phyloP scores from a whole-genome alignment of 2,329 filamentous ascomycete species.

The Colletotrichum echinochloae region DNA sequence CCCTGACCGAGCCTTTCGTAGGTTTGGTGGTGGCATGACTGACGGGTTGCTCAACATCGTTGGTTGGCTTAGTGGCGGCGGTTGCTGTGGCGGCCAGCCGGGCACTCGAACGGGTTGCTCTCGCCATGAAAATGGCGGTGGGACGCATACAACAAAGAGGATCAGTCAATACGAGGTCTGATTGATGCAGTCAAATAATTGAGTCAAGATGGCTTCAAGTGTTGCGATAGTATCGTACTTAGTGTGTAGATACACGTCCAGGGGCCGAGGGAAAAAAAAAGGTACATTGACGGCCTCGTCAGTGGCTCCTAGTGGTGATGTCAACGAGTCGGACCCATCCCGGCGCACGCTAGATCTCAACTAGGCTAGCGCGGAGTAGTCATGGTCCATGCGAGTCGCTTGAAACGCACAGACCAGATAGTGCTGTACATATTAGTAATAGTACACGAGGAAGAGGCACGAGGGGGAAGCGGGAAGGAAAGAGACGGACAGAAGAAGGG shows the following conservation, averaged over 20 bases:
- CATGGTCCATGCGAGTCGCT: conserved; percentile 6
- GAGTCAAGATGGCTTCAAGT: neutral
- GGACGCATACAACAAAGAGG: neutral
- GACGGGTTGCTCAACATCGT: neutral
- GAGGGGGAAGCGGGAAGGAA: neutral
- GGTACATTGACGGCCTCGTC: conserved; percentile 11
- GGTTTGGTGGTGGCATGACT: neutral
- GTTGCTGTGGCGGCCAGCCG: conserved; percentile 22
- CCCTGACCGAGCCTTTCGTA: neutral
- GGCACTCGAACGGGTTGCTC: conserved; percentile 39
- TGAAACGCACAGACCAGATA: neutral
- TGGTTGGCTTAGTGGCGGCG: conserved; percentile 1
- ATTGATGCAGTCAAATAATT: neutral
- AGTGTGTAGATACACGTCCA: conserved; percentile 3
- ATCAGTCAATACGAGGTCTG: neutral
- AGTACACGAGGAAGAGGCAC: too few relatives aligned
- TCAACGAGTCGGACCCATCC: conserved; percentile 31
- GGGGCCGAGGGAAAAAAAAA: conserved; percentile 25
- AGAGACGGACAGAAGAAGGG: neutral
- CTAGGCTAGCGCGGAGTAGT: neutral
- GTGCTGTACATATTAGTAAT: too few relatives aligned
- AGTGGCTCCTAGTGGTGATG: conserved; percentile 37
- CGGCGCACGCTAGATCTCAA: neutral
- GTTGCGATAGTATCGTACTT: neutral
- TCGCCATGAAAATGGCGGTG: conserved; percentile 21